Conservation (phyloP, 2,329 filamentous ascomycete species). For the Aureobasidium zeae region DNA sequence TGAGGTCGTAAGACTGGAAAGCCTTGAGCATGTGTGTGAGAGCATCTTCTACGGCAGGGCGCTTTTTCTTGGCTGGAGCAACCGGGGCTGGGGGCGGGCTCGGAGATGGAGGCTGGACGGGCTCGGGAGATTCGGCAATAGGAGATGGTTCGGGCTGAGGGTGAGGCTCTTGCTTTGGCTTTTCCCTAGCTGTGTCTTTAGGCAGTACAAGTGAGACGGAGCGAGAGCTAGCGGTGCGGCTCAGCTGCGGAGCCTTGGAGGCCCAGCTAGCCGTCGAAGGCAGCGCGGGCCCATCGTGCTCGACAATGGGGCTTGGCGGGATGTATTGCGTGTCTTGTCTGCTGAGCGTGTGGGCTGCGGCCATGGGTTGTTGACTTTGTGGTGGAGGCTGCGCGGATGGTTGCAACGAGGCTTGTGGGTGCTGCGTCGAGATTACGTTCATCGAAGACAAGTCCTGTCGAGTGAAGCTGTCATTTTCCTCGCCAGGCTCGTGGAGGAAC, state of each 20-base stretch:
- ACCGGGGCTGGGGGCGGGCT: constrained; percentile 1
- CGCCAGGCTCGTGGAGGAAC: constrained; percentile 96
- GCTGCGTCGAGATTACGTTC: constrained; percentile 75
- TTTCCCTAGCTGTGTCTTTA: constrained; percentile 8
- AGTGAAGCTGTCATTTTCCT: constrained; percentile 94
- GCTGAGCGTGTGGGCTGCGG: constrained; percentile 53
- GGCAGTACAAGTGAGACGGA: constrained; percentile 7
- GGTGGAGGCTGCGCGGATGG: constrained; percentile 36
- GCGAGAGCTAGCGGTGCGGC: constrained; percentile 8
- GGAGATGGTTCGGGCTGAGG: constrained; percentile 7
- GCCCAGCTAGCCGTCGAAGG: constrained; percentile 94
- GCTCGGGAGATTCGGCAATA: constrained; percentile 14
- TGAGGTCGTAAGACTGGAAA: constrained; percentile 38
- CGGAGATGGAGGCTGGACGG: constrained; percentile 10
- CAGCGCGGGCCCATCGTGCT: constrained; percentile 72
- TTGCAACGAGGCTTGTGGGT: constrained; percentile 41
- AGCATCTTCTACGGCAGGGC: constrained; percentile 1
- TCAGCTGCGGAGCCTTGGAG: constrained; percentile 50
- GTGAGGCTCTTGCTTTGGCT: constrained; percentile 16
- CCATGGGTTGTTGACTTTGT: constrained; percentile 42
- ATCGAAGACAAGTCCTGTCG: constrained; percentile 89
- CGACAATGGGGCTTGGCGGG: constrained; percentile 31
- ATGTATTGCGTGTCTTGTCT: constrained; percentile 40
- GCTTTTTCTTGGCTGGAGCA: constrained; percentile 7
- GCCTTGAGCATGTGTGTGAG: constrained; percentile 33